phyloP scores from a whole-genome alignment of 768 basidiomycete genomes.

The Pisolithus microcarpus region DNA sequence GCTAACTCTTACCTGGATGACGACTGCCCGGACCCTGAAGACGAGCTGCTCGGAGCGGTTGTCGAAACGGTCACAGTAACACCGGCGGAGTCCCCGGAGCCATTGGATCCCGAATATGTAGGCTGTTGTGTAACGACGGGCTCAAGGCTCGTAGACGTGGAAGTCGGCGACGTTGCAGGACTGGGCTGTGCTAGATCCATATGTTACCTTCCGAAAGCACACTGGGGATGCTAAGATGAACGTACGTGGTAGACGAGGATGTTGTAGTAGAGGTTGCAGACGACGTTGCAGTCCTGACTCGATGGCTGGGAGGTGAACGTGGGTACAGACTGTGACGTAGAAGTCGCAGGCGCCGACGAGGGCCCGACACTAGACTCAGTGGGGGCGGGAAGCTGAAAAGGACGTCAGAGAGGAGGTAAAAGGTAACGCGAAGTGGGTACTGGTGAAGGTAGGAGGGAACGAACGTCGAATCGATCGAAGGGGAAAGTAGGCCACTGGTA shows the following conservation, averaged over 20 bases:
- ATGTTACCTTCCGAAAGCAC: too few species aligned
- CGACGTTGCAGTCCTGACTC: neutral
- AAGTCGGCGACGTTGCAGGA: neutral
- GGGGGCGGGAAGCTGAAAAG: neutral
- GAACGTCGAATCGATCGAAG: neutral
- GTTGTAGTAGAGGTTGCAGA: neutral
- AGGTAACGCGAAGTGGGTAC: neutral
- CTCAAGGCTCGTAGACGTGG: neutral
- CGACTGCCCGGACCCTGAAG: conserved; percentile 9
- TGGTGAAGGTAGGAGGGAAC: neutral
- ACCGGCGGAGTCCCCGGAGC: neutral
- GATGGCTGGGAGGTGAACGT: neutral
- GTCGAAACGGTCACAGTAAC: neutral
- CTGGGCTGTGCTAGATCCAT: neutral
- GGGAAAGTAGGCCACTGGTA: neutral
- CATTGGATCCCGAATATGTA: neutral
- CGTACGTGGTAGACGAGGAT: neutral
- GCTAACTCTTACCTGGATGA: conserved; percentile 17
- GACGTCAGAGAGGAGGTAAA: neutral
- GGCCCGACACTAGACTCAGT: neutral
- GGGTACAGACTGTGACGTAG: neutral
- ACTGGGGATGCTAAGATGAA: neutral
- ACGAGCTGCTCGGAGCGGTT: conserved; percentile 2
- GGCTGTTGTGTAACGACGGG: conserved; percentile 4
- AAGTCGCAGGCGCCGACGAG: neutral